Conservation (phyloP, 129 eudicot species). For the Chrysanthemum makinoi region DNA sequence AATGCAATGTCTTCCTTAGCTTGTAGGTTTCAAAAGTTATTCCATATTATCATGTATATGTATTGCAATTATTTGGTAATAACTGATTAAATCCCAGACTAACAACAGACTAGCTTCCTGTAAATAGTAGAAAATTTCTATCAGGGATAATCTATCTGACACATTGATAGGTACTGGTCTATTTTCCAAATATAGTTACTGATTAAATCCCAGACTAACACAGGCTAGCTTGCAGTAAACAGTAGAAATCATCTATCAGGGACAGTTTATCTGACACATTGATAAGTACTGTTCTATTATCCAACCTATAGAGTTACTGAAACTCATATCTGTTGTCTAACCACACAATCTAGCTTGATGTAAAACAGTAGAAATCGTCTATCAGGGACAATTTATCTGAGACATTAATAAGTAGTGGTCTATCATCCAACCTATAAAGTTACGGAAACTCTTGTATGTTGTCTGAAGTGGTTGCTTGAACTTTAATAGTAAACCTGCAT, state of each 20-base stretch:
- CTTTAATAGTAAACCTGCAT: constrained; percentile 7
- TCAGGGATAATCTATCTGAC: constrained; percentile 9
- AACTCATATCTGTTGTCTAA: constrained; percentile 7
- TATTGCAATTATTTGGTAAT: constrained; percentile 12
- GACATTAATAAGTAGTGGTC: not conserved
- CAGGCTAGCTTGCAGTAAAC: no score
- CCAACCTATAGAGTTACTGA: not conserved
- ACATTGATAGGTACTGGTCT: not conserved
- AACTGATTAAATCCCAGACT: constrained; percentile 7
- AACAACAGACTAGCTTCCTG: constrained; percentile 10
- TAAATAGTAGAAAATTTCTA: constrained; percentile 2
- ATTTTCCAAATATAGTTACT: no score
- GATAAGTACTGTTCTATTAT: not conserved
- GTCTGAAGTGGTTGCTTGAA: constrained; percentile 21
- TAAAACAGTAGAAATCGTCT: constrained; percentile 4
- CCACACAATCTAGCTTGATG: constrained; percentile 1
- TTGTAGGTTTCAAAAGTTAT: constrained; percentile 7
- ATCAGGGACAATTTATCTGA: constrained; percentile 11
- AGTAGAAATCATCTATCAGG: no score
- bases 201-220: no score
- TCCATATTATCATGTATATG: constrained; percentile 14
- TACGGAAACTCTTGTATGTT: constrained; percentile 2
- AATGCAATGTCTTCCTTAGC: constrained; percentile 4
- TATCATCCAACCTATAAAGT: not conserved
- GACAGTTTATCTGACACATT: constrained; percentile 11